These are phyloP conservation scores for Monosporascus sp. DNA, from an alignment of 2,329 filamentous ascomycete species.

Conservation along the genomic window DNA sequence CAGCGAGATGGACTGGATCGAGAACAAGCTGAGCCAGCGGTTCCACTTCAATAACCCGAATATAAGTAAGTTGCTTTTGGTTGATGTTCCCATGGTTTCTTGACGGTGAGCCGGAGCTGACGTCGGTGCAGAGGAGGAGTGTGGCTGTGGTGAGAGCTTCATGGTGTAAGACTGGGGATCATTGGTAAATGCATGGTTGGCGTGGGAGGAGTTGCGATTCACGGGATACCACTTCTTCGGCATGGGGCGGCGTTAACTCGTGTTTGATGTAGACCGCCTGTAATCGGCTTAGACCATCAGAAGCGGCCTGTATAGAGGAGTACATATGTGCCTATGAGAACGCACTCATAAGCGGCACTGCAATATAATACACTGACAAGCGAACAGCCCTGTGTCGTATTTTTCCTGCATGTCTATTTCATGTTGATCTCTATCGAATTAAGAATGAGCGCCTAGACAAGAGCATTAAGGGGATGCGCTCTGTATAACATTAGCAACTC, in stretches of 20 bases:
- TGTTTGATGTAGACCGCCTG: background rate
- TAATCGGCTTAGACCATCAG: background rate
- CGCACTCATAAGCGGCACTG: no score
- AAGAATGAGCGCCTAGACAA: no score
- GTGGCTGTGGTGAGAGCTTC: slow-evolving; percentile 91
- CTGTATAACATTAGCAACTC: no score
- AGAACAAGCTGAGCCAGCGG: slow-evolving; percentile 86
- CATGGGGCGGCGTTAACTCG: background rate
- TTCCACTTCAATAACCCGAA: slow-evolving; percentile 98
- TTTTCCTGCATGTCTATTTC: no score
- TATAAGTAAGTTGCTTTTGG: slow-evolving; percentile 67
- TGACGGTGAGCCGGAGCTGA: slow-evolving; percentile 22
- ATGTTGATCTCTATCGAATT: no score
- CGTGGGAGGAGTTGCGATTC: background rate
- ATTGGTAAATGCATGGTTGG: background rate
- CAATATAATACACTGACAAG: no score
- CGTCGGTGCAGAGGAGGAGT: slow-evolving; percentile 69
- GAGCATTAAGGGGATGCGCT: no score
- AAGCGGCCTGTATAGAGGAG: background rate
- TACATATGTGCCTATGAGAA: background rate
- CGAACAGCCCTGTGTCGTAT: no score
- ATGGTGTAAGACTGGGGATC: slow-evolving; percentile 52
- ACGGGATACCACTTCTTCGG: background rate
- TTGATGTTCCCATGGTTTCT: no score
- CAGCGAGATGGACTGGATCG: slow-evolving; percentile 98